Percentiles rank a stretch among this genome's conserved stretches.
These are phyloP conservation scores for Naganishia vishniacii DNA, from an alignment of 768 basidiomycete genomes.

Conservation along the genomic window DNA sequence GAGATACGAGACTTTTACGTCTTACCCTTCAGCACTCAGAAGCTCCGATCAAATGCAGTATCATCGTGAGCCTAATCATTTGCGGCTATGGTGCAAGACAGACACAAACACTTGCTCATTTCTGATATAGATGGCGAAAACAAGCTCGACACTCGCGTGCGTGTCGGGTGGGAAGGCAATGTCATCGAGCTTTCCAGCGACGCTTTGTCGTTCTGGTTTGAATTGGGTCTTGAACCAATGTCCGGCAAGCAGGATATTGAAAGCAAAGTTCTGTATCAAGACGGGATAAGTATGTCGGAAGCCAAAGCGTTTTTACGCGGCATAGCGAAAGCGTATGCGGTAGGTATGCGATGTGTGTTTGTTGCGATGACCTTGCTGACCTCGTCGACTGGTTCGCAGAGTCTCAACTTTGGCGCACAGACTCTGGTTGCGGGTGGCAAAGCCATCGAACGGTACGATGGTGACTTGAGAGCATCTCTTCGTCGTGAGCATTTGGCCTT, in stretches of 20 bases:
- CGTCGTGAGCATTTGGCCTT: neutral
- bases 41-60: neutral
- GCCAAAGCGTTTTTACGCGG: neutral
- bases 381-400: neutral
- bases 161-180: constrained; percentile 9
- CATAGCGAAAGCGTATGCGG: neutral
- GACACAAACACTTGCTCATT: neutral
- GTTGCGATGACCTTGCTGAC: neutral
- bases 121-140: no score
- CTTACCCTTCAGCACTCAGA: neutral
- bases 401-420: constrained; percentile 3
- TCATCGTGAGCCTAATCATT: neutral
- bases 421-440: neutral
- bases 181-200: neutral
- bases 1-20: neutral
- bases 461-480: neutral
- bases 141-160: constrained; percentile 1
- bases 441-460: neutral
- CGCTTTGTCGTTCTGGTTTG: constrained; percentile 17
- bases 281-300: constrained; percentile 7
- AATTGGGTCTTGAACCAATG: constrained; percentile 20
- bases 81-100: neutral
- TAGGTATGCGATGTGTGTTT: neutral
- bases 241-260: constrained; percentile 16
- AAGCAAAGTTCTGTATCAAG: neutral